Percentiles rank a stretch among this genome's conserved stretches.
Evolutionary conservation across 2,329 filamentous ascomycete species (phyloP).

Genomic region (Incumbomyces delicatus): DNA sequence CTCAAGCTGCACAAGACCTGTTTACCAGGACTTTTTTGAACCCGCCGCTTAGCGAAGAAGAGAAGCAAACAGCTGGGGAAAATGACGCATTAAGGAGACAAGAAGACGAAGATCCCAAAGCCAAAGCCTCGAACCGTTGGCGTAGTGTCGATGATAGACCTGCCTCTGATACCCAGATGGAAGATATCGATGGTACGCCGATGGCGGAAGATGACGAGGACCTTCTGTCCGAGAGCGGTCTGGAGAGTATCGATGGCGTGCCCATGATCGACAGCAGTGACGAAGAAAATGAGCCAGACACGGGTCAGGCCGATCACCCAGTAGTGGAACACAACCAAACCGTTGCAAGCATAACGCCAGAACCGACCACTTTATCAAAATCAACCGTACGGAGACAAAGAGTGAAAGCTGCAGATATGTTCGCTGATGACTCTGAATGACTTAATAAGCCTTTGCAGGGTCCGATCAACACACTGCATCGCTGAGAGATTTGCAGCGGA

Average conservation of each 20-base stretch:
- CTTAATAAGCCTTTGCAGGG: no score
- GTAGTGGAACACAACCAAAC: not conserved
- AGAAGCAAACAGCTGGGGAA: constrained; percentile 33
- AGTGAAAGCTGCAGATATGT: not conserved
- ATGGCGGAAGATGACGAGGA: constrained; percentile 27
- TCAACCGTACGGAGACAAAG: not conserved
- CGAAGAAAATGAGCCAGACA: constrained; percentile 33
- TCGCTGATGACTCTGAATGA: not conserved
- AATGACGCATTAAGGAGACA: constrained; percentile 27
- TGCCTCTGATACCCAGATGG: constrained; percentile 22
- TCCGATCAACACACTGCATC: no score
- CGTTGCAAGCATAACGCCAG: not conserved
- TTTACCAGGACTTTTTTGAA: constrained; percentile 63
- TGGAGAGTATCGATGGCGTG: constrained; percentile 30
- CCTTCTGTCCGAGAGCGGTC: constrained; percentile 37
- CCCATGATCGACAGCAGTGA: constrained; percentile 41
- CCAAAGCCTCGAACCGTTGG: constrained; percentile 10
- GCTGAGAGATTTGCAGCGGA: no score
- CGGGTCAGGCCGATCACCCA: not conserved
- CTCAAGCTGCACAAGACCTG: constrained; percentile 60
- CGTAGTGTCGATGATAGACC: constrained; percentile 11
- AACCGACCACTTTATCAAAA: not conserved
- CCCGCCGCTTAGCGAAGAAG: constrained; percentile 48
- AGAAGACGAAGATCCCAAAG: constrained; percentile 29
- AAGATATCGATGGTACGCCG: constrained; percentile 27